These are phyloP conservation scores for Jamesozyma rosinii DNA, from an alignment of 805 yeast species.

Conservation along the genomic window DNA sequence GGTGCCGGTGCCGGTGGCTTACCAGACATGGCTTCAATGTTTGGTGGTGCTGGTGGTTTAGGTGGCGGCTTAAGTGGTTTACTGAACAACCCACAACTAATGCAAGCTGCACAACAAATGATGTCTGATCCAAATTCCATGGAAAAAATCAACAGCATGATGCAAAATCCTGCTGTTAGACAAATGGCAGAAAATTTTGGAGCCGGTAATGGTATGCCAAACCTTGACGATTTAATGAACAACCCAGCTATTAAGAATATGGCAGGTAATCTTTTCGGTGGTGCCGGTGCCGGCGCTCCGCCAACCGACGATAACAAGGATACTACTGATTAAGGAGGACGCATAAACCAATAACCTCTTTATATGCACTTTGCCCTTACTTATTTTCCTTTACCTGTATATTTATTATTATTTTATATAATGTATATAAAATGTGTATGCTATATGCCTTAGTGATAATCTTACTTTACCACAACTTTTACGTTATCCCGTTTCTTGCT, in stretches of 20 bases:
- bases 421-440: background rate
- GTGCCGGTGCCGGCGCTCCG: conserved; percentile 24
- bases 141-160: conserved; percentile 52
- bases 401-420: background rate
- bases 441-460: too few relatives aligned
- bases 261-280: conserved; percentile 65
- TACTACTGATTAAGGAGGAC: background rate
- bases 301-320: conserved; percentile 1
- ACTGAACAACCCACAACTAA: conserved; percentile 84
- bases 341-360: background rate
- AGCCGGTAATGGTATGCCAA: conserved; percentile 56
- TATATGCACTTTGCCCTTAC: background rate
- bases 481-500: background rate
- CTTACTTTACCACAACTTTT: background rate
- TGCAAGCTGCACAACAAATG: conserved; percentile 80
- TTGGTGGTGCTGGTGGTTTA: conserved; percentile 35
- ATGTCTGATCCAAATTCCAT: conserved; percentile 80
- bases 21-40: conserved; percentile 4
- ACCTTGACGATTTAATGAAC: conserved; percentile 62
- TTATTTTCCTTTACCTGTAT: background rate
- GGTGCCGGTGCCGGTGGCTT: conserved; percentile 5
- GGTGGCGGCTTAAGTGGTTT: conserved; percentile 59
- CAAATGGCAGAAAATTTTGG: conserved; percentile 77
- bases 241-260: conserved; percentile 68
- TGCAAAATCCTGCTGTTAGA: conserved; percentile 72